Base-by-base conservation (phyloP, 1,284 basidiomycete species). In the Cryptococcus depauperatus region DNA sequence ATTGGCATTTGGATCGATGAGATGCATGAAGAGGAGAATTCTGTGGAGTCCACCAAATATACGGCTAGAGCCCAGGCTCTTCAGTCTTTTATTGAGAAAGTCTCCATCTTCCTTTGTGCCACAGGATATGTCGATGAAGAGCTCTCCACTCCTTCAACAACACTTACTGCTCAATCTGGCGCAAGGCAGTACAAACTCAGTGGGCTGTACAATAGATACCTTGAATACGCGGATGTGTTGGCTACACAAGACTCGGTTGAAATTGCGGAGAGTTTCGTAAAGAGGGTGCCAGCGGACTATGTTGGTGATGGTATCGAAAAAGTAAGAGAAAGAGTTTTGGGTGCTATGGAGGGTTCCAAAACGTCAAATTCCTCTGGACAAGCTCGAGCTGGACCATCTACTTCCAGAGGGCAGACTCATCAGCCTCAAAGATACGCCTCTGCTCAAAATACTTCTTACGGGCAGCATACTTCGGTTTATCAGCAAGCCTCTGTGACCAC, bases 11-110 rank as follows among this genome's bases (percentile, higher is more conserved):
- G 93, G 93, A 78, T 80, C 47, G 88, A 92, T 56, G 90, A 97
- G 73, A 77, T 96, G 72, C 72, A 72, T 5, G 91, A 96, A 65
- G 91, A 96, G 54, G 91, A 96, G 73, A 62, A 61, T 1, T 45
- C 56, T 6, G 39, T 60, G 1, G 42, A 54, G 6, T 44, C 53
- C 0, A 84, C 85, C 2, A 75, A 75, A 9, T 96, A 92, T 68
- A 82, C 88, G 7, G 83, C 85, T 0, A 91, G 93, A 60, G 89
- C 85, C 0, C 78, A 83, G 39, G 90, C 92, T 1, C 73, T 98
- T 27, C 91, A 97, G 70, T 84, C 84, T 0, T 93, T 98, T 72
- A 80, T 97, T 62, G 93, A 98, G 71, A 98, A 98, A 73, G 90
- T 97, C 34, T 83, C 88, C 1, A 82, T 95, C 33, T 98, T 98